These are phyloP conservation scores for Omphalea diandra DNA, from an alignment of 441 rosid genomes.

Conservation along the genomic window DNA sequence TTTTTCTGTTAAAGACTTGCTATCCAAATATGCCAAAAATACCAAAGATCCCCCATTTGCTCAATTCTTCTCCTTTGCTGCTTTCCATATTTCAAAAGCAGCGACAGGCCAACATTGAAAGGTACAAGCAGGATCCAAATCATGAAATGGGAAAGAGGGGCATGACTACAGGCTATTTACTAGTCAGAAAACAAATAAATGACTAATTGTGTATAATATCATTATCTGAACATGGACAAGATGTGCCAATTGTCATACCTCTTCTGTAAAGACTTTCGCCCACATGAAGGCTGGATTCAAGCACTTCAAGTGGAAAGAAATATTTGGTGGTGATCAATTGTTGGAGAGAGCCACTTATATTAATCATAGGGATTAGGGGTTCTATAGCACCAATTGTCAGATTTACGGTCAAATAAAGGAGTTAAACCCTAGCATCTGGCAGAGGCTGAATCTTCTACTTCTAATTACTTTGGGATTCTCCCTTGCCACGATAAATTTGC, in stretches of 20 bases:
- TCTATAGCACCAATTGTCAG: background rate
- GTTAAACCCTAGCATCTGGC: too few species aligned
- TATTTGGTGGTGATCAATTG: background rate
- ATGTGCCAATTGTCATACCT: background rate
- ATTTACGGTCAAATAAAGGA: too few species aligned
- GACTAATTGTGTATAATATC: background rate
- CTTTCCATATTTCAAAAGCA: slow-evolving; percentile 7
- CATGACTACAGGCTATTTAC: background rate
- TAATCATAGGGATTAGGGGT: background rate
- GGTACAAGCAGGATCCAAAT: background rate
- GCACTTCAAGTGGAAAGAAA: background rate
- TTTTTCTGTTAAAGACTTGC: background rate
- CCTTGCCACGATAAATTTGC: too few species aligned
- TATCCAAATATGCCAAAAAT: background rate
- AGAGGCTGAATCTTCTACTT: too few species aligned
- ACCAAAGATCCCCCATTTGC: background rate
- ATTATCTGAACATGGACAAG: background rate
- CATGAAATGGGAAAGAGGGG: background rate
- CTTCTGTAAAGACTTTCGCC: background rate
- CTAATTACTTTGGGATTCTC: too few species aligned
- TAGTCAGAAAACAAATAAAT: background rate
- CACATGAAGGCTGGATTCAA: slow-evolving; percentile 1
- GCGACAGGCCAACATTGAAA: slow-evolving; percentile 5
- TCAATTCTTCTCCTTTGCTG: background rate
- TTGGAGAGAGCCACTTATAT: background rate